Evolutionary conservation across 208 protist genomes (phyloP).

Genomic region (Balamuthia mandrillaris): DNA sequence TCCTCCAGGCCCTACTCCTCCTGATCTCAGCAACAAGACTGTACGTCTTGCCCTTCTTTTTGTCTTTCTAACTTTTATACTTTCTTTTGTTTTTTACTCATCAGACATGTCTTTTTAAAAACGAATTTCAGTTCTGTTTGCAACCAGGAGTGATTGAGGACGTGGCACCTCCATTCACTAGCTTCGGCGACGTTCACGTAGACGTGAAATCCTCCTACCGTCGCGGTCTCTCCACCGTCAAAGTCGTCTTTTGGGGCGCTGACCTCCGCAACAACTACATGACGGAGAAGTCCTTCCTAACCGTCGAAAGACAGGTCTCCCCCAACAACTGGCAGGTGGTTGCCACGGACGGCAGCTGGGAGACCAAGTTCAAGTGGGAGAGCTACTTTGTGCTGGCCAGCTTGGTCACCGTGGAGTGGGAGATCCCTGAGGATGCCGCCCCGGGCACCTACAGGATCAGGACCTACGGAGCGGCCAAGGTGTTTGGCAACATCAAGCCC

Average conservation of each 20-base stretch:
- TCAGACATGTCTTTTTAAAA: not conserved
- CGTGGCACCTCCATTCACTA: conserved; percentile 16
- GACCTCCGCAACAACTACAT: conserved; percentile 59
- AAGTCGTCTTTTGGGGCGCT: conserved; percentile 55
- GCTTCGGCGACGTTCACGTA: conserved; percentile 46
- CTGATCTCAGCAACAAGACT: conserved; percentile 41
- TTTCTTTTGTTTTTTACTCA: not conserved
- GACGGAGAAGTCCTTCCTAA: conserved; percentile 46
- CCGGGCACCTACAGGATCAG: conserved; percentile 48
- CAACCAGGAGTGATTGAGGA: conserved; percentile 29
- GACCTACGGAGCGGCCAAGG: conserved; percentile 33
- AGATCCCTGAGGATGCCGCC: not conserved
- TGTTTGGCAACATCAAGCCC: not conserved
- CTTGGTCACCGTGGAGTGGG: conserved; percentile 50
- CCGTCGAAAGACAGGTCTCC: conserved; percentile 34
- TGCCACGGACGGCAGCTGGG: conserved; percentile 50
- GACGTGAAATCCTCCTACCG: conserved; percentile 35
- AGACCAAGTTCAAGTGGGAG: conserved; percentile 54
- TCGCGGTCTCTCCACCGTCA: not conserved
- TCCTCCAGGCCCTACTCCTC: conserved; percentile 34
- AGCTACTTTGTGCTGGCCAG: conserved; percentile 7
- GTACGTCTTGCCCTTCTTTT: conserved; percentile 6
- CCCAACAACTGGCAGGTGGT: conserved; percentile 38
- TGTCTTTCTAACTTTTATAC: not conserved
- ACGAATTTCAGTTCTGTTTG: not conserved